Evolutionary conservation across 306 rosid genomes (phyloP).

Genomic region (Malus asiatica): DNA sequence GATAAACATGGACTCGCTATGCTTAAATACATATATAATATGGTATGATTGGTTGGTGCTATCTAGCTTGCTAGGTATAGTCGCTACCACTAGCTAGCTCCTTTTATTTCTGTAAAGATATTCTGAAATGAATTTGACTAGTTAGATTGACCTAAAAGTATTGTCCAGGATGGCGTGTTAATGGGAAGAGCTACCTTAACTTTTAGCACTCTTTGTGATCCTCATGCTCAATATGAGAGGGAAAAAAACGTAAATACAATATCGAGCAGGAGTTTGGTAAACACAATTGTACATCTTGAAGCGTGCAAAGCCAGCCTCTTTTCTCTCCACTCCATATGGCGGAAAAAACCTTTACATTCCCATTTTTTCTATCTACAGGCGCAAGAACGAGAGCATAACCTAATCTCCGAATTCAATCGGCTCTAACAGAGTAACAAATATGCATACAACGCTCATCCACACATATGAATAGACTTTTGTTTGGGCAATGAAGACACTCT

Average conservation of each 20-base stretch:
- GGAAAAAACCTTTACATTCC: no score
- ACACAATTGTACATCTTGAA: not conserved
- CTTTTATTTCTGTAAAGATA: not conserved
- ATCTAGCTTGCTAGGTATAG: not conserved
- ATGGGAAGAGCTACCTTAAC: not conserved
- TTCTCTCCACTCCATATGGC: not conserved
- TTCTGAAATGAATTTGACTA: not conserved
- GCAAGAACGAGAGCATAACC: not conserved
- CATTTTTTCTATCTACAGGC: not conserved
- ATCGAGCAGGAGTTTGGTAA: not conserved
- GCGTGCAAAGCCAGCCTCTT: not conserved
- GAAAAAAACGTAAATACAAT: not conserved
- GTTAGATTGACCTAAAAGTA: not conserved
- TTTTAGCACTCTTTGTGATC: not conserved
- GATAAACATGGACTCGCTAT: conserved; percentile 36
- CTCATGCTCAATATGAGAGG: not conserved
- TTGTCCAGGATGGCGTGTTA: not conserved
- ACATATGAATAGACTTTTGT: conserved; percentile 10
- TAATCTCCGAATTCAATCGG: not conserved
- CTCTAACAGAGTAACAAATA: not conserved
- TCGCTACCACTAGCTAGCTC: not conserved
- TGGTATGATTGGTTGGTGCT: conserved; percentile 11
- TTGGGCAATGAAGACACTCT: not conserved
- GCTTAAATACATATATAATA: conserved; percentile 7
- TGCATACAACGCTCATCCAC: not conserved